phyloP scores from a whole-genome alignment of 176 grass and related monocot genomes.

The Leersia perrieri region DNA sequence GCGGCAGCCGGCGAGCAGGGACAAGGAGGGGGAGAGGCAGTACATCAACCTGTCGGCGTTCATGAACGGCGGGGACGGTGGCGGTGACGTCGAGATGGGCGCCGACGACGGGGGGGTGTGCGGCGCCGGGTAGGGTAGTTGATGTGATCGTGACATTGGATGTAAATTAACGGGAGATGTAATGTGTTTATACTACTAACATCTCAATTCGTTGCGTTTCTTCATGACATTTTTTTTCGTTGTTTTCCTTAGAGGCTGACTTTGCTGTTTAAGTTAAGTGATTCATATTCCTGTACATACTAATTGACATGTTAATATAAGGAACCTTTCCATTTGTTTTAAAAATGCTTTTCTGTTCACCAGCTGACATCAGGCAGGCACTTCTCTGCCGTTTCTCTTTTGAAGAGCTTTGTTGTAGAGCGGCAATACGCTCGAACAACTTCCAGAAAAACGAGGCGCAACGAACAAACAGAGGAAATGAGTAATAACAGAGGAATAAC shows the following conservation, averaged over 20 bases:
- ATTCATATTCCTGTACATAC: conserved; percentile 15
- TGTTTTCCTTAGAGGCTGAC: conserved; percentile 6
- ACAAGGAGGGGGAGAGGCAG: conserved; percentile 19
- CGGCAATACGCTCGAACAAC: not conserved
- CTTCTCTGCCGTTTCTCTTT: no score
- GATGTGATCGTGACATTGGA: not conserved
- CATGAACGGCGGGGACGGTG: conserved; percentile 41
- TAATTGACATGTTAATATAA: conserved; percentile 1
- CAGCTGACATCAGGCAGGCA: no score
- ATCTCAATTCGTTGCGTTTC: conserved; percentile 10
- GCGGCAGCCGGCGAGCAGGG: conserved; percentile 50
- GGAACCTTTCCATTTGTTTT: not conserved
- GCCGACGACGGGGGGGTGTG: conserved; percentile 40
- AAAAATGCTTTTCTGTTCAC: no score
- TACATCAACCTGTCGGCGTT: conserved; percentile 86
- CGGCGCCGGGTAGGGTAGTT: conserved; percentile 33
- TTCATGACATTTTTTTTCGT: conserved; percentile 1
- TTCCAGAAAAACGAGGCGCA: not conserved
- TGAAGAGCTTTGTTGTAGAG: not conserved
- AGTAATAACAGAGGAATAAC: not conserved
- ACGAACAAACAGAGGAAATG: not conserved
- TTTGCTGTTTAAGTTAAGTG: not conserved
- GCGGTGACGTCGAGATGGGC: conserved; percentile 24
- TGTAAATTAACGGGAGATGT: conserved; percentile 5
- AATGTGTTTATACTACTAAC: conserved; percentile 21